These are phyloP conservation scores for Kockiozyma suomiensis DNA, from an alignment of 805 yeast genomes.

Conservation along the genomic window DNA sequence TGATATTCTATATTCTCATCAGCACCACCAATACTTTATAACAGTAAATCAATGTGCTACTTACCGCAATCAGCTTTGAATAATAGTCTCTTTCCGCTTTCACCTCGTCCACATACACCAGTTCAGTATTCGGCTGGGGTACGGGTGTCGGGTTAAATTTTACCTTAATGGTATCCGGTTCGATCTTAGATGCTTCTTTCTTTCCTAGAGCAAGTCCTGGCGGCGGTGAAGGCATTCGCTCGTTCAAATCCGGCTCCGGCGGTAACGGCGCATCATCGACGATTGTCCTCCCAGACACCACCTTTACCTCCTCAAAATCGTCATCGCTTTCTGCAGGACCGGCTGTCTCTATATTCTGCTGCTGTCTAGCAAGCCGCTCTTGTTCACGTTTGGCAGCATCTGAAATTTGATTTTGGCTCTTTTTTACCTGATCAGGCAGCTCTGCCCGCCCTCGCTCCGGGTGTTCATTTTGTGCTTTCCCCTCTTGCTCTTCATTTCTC, in stretches of 20 bases:
- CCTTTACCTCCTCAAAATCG: neutral
- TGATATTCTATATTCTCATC: slow-evolving; percentile 49
- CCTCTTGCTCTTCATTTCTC: slow-evolving; percentile 27
- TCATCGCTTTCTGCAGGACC: neutral
- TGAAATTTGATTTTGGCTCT: neutral
- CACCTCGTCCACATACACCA: slow-evolving; percentile 36
- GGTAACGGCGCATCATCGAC: slow-evolving; percentile 3
- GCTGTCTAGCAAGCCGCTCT: neutral
- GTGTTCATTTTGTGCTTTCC: slow-evolving; percentile 29
- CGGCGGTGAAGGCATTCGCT: slow-evolving; percentile 1
- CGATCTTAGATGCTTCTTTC: neutral
- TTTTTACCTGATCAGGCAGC: neutral
- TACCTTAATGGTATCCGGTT: no score
- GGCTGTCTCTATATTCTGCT: neutral
- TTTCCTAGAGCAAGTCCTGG: neutral
- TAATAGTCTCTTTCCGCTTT: slow-evolving; percentile 47
- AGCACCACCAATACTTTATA: neutral
- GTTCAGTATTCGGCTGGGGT: neutral
- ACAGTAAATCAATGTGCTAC: neutral
- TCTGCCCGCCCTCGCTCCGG: neutral
- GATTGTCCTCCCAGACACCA: neutral
- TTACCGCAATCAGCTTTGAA: slow-evolving; percentile 51
- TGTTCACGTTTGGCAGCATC: neutral
- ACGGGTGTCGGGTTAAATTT: neutral
- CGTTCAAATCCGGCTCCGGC: slow-evolving; percentile 9